Base-by-base conservation (phyloP, 129 eudicot species). In the Centella asiatica region DNA sequence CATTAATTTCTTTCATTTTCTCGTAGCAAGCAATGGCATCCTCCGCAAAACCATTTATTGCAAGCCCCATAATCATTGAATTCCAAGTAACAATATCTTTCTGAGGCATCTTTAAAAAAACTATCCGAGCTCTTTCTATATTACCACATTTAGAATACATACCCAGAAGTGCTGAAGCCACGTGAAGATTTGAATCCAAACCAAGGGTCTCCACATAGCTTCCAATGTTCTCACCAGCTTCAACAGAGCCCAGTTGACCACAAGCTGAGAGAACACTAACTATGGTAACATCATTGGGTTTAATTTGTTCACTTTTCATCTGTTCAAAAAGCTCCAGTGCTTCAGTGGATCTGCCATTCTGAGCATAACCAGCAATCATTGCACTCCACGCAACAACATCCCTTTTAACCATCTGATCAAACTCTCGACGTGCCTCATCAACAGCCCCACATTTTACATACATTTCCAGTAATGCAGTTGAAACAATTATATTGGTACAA, bases 391-490 rank as follows among this genome's bases (percentile, higher is more conserved):
- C 62, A 12, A 74, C 42, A 6, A 67, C 59, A 67, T 74, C 78
- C 19, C 52, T 74, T 36, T 62, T 44, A 20, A 42, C 62, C 73
- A 74, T 74, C 26, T 13, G 49, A 22, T 74, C 74, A 61, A 74
- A 74, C 23, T n/a, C 69, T 74, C 59, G 48, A 2, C 78, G 73
- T 12, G 78, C 78, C 53, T 74, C 73, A 20, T 60, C 69, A 23
- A 67, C 64, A 6, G 62, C 78, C 42, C 78, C 78, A 57, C 78
- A 74, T 67, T 74, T 74, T 18, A 68, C 69, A 44, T 52, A 72
- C 71, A 72, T 72, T 20, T 74, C 78, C 68, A 74, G 8, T 50
- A 74, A 53, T 49, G 78, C 73, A 60, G 73, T 74, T 6, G 67
- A 33, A 11, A 74, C 69, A 47, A 68, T 46, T 26, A 67, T 61